Evolutionary conservation across 257 asterid species (phyloP).

Genomic region (Mentha longifolia): DNA sequence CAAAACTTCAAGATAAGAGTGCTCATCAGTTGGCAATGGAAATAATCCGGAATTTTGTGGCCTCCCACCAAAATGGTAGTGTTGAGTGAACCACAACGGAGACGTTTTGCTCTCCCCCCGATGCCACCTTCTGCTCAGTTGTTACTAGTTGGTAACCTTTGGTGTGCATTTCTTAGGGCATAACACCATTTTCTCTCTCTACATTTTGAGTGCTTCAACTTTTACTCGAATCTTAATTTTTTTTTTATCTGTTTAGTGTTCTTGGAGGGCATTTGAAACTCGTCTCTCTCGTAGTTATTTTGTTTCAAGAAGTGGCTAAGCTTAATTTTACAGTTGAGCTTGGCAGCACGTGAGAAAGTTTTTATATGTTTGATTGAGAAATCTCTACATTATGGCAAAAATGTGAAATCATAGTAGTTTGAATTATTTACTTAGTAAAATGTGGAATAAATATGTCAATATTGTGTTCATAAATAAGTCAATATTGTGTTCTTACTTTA

Average conservation of each 20-base stretch:
- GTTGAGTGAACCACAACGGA: conserved; percentile 38
- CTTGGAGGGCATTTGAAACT: conserved; percentile 23
- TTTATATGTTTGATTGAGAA: too few relatives aligned
- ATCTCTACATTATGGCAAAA: too few relatives aligned
- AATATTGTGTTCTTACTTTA: too few relatives aligned
- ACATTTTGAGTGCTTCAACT: conserved; percentile 25
- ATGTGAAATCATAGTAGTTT: too few relatives aligned
- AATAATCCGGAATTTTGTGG: conserved; percentile 73
- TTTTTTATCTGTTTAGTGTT: conserved; percentile 16
- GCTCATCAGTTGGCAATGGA: conserved; percentile 92
- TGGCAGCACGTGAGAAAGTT: not conserved
- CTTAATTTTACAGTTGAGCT: conserved; percentile 15
- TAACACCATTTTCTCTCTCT: conserved; percentile 19
- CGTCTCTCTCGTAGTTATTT: not conserved
- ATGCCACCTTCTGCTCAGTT: conserved; percentile 27
- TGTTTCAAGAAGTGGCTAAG: not conserved
- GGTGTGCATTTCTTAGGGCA: conserved; percentile 29
- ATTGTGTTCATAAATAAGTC: too few relatives aligned
- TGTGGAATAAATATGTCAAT: too few relatives aligned
- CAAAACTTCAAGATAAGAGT: conserved; percentile 59
- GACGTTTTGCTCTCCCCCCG: conserved; percentile 18
- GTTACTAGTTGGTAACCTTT: conserved; percentile 46
- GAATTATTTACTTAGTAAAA: too few relatives aligned
- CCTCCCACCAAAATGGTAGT: conserved; percentile 68
- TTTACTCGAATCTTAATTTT: not conserved